These are phyloP conservation scores for Macrophomina tecta DNA, from an alignment of 2,329 filamentous ascomycete genomes.

Conservation along the genomic window DNA sequence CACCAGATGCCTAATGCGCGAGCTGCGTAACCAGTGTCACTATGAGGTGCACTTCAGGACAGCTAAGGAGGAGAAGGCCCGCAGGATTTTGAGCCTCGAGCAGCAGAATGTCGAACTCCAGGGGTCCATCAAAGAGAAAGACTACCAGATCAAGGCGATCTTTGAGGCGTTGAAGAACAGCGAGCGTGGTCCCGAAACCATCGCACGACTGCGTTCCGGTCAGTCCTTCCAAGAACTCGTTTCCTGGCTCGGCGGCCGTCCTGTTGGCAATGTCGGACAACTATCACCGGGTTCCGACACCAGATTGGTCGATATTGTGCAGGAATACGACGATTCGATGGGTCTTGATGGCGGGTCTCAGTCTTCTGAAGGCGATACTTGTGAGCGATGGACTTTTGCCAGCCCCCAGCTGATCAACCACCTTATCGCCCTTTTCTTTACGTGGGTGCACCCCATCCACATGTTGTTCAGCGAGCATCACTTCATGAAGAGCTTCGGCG, in stretches of 20 bases:
- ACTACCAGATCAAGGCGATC: slow-evolving; percentile 33
- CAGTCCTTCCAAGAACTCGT: slow-evolving; percentile 34
- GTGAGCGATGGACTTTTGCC: slow-evolving; percentile 33
- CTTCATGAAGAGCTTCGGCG: slow-evolving; percentile 34
- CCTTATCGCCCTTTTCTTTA: slow-evolving; percentile 38
- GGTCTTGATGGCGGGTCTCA: background rate
- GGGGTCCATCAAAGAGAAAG: slow-evolving; percentile 30
- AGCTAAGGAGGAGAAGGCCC: slow-evolving; percentile 38
- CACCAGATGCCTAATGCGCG: slow-evolving; percentile 34
- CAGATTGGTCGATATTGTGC: slow-evolving; percentile 30
- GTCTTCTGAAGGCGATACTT: slow-evolving; percentile 2
- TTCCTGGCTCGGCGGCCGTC: slow-evolving; percentile 32
- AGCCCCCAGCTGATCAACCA: slow-evolving; percentile 35
- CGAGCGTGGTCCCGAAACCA: slow-evolving; percentile 33
- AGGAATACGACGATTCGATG: slow-evolving; percentile 13
- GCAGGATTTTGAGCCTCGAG: slow-evolving; percentile 36
- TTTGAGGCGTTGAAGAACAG: slow-evolving; percentile 32
- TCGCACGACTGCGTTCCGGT: slow-evolving; percentile 31
- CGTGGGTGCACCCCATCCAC: slow-evolving; percentile 40
- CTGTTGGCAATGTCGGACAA: slow-evolving; percentile 24
- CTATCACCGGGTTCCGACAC: slow-evolving; percentile 29
- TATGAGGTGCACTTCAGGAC: slow-evolving; percentile 41
- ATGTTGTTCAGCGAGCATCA: slow-evolving; percentile 40
- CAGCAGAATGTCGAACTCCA: slow-evolving; percentile 33
- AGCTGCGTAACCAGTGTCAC: slow-evolving; percentile 33